Base-by-base conservation (phyloP, 1,284 basidiomycete genomes). In the Tilletia indica region DNA sequence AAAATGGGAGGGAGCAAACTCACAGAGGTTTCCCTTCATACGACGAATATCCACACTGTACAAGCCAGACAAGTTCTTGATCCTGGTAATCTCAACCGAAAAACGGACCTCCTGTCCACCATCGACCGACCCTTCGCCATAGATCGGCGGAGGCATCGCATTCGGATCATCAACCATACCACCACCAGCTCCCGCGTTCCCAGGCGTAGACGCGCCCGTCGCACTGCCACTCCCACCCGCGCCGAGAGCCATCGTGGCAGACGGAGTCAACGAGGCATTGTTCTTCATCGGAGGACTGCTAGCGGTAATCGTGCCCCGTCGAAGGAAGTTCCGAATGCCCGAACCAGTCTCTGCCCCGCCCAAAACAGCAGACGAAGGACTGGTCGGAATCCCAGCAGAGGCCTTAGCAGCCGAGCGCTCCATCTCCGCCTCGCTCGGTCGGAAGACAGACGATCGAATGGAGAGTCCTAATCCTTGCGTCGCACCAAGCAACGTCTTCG, bases 71-170 rank as follows among this genome's bases (percentile, higher is more conserved):
- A 83, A 69, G 48, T 81, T 82, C 72, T 81, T 78, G 72, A 83
- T 80, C 45, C 76, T 68, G 8, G 82, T 82, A n/a, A 83, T 72
- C 70, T 82, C 81, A 31, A 83, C 81, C n/a, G 74, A 75, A 69
- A 83, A 83, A 19, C 81, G 78, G 34, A 83, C 77, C 71, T 83
- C 82, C 38, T 83, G 82, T 2, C 82, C 82, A 31, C 82, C 82
- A 58, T 83, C 82, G 0, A 78, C 74, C 5, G 72, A 72, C 9
- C 74, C 67, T 68, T 81, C 78, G 48, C 82, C 82, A 64, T 83
- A 83, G 14, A 83, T 69, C 42, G 82, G 80, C 4, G 75, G 71
- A 31, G 80, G 80, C 56, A 67, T 6, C 8, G 39, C 19, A n/a
- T 67, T 67, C 25, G 72, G 71, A 67, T 74, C 73, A 56, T 75